Base-by-base conservation (phyloP, 2,329 filamentous ascomycete species). In the Fusarium sacchari region DNA sequence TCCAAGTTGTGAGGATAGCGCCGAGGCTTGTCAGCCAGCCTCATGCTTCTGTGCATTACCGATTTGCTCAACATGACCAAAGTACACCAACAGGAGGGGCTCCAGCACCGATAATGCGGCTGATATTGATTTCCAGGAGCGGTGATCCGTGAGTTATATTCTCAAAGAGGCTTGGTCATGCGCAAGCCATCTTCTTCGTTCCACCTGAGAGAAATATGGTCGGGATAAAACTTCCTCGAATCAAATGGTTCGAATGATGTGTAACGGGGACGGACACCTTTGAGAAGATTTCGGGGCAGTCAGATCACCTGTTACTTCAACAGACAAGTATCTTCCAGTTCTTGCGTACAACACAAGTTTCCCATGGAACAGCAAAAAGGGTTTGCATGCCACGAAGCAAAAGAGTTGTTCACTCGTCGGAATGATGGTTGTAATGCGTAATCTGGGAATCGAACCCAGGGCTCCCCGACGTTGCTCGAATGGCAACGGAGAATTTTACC, bases 381-480 rank as follows among this genome's bases (percentile, higher is more conserved):
- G 9, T 15, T 8, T 18, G 18, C 8, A 24, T 12, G 5, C 12
- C 34, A 15, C 28, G 5, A 13, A 28, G 46, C 34, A 58, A 69
- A 58, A 69, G 18, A 12, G 1, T 3, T 6, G 5, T 0, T 2
- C 30, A 6, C 4, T 28, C 10, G 5, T n/a, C 2, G 3, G 4
- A 30, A 8, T 17, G 30, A 24, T 4, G 1, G 5, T 14, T 30
- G 20, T 9, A 7, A 22, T 71, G 66, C 66, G 67, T 71, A 61
- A 71, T 71, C 66, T n/a, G 66, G 68, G 68, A 71, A 70, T 71
- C 68, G 68, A 71, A 71, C 60, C 67, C 67, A 22, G 60, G 68
- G 65, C 60, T 71, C 65, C 65, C 60, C 65, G 67, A 68, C 64
- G 65, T 18, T 71, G 44, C 57, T 52, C 53, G 58, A 39, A 70